Evolutionary conservation across 2,329 filamentous ascomycete genomes (phyloP).

Genomic region (Stemphylium lycopersici): DNA sequence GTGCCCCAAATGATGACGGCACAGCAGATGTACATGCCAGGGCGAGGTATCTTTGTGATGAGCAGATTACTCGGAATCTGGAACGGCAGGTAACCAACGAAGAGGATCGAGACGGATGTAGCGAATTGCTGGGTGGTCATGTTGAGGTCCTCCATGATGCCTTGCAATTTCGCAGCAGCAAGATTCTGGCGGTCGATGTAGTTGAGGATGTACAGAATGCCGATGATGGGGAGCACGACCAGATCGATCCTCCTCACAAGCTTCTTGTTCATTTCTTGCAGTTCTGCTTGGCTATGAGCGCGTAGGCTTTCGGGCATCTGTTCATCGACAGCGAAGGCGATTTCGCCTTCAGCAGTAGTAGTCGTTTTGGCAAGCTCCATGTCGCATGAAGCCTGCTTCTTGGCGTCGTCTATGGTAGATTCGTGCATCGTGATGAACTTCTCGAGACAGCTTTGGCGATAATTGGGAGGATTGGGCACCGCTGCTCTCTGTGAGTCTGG

Average conservation of each 20-base stretch:
- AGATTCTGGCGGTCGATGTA: slow-evolving; percentile 31
- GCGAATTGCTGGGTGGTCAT: slow-evolving; percentile 28
- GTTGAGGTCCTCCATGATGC: slow-evolving; percentile 29
- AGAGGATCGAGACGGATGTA: slow-evolving; percentile 61
- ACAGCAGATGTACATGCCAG: slow-evolving; percentile 25
- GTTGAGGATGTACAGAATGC: slow-evolving; percentile 27
- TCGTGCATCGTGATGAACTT: too few relatives aligned
- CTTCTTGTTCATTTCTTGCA: background rate
- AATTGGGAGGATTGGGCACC: too few relatives aligned
- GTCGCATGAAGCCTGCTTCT: too few relatives aligned
- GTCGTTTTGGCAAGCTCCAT: too few relatives aligned
- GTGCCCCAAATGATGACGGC: slow-evolving; percentile 28
- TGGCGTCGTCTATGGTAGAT: too few relatives aligned
- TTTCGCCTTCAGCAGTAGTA: too few relatives aligned
- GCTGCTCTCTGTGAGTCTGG: too few relatives aligned
- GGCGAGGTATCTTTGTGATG: slow-evolving; percentile 25
- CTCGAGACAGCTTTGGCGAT: too few relatives aligned
- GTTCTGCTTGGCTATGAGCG: too few relatives aligned
- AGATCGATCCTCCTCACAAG: slow-evolving; percentile 21
- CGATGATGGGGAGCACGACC: slow-evolving; percentile 23
- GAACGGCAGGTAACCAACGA: slow-evolving; percentile 45
- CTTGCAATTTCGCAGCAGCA: slow-evolving; percentile 26
- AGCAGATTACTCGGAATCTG: slow-evolving; percentile 28
- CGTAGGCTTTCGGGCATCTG: too few relatives aligned
- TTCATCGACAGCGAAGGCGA: too few relatives aligned